phyloP scores from a whole-genome alignment of 345 rosid genomes.

The Theobroma cacao region DNA sequence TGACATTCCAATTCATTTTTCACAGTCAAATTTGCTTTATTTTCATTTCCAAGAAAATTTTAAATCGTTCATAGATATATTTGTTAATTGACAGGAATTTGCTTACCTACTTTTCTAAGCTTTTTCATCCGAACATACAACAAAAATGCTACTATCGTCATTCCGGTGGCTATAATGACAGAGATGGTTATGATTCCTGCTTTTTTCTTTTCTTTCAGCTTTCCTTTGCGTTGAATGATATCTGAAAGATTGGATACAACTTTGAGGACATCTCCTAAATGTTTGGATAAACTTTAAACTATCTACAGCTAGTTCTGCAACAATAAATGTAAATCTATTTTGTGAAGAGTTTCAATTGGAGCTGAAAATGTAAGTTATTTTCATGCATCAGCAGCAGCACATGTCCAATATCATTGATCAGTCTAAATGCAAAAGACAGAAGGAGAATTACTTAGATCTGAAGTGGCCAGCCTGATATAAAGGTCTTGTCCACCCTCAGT shows the following conservation, averaged over 20 bases:
- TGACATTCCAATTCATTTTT: neutral
- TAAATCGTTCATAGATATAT: neutral
- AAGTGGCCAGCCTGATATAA: neutral
- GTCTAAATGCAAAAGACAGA: neutral
- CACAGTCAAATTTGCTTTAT: neutral
- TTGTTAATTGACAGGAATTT: neutral
- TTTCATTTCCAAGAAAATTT: neutral
- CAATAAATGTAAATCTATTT: neutral
- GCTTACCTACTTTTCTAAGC: conserved; percentile 1
- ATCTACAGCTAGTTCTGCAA: neutral
- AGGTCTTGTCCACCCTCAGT: conserved; percentile 3
- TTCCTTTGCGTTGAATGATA: neutral
- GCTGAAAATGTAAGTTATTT: neutral
- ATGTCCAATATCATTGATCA: neutral
- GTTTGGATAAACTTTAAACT: neutral
- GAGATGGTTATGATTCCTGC: neutral
- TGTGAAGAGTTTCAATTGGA: neutral
- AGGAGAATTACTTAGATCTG: neutral
- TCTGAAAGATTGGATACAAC: neutral
- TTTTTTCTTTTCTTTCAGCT: neutral
- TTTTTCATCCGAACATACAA: neutral
- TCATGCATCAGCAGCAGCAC: neutral
- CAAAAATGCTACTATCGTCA: neutral
- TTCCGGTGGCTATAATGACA: neutral
- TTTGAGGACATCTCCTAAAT: neutral